Base-by-base conservation (phyloP, 306 rosid species). In the Begonia masoniana region DNA sequence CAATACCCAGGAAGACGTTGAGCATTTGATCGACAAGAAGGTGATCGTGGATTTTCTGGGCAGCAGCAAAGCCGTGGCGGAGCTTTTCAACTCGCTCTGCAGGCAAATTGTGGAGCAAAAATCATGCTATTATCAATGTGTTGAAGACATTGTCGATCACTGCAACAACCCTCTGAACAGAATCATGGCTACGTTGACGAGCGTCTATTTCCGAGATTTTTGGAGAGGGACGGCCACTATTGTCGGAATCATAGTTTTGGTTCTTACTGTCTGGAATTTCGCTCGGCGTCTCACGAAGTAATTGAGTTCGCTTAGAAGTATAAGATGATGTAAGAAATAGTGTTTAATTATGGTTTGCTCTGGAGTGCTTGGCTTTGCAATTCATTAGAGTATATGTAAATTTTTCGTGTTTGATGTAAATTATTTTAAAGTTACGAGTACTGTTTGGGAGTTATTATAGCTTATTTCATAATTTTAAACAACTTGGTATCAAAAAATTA, bases 181-280 rank as follows among this genome's bases (percentile, higher is more conserved):
- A 4, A 47, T 63, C 0, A 66, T 71, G 71, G 92, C 85, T 0
- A 67, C 75, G 0, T 43, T 76, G 31, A 68, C 61, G 58, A 70
- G 61, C 50, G 68, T 79, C 1, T 82, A 82, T 35, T 79, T 82
- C 51, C 71, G 78, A 21, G 83, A 82, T 50, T 71, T 79, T 16
- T 82, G 86, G 81, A 82, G 83, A 9, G 73, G 75, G 4, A 79
- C 81, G 48, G 73, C 83, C 17, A 82, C 92, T n/a, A 4, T 82
- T 16, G 68, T 82, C 3, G 92, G 81, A 59, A 6, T 76, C 56
- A 12, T 60, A 8, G 58, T 78, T 10, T 54, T 73, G 0, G 17
- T 62, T 15, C 68, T 64, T 39, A 56, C 76, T 2, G 10, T 68
- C 7, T 70, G 68, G 64, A 64, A 52, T 43, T 62, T 75, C 41